phyloP scores from a whole-genome alignment of 2,329 filamentous ascomycete genomes.

The Dothistroma septosporum region DNA sequence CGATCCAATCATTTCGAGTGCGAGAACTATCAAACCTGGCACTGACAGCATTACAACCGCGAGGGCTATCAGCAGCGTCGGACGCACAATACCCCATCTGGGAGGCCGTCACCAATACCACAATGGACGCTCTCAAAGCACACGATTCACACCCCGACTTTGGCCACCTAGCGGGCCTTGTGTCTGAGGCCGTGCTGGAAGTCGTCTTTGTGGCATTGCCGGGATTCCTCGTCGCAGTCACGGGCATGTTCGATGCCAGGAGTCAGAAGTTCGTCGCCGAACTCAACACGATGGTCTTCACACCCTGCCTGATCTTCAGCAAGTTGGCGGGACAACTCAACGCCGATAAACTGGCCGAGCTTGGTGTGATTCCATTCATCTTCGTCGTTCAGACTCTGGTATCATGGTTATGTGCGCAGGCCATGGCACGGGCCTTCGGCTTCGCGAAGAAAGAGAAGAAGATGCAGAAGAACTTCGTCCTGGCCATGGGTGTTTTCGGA shows the following conservation, averaged over 20 bases:
- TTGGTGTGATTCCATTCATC: constrained; percentile 92
- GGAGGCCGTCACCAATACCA: constrained; percentile 32
- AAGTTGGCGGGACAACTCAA: constrained; percentile 94
- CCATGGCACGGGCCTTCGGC: constrained; percentile 69
- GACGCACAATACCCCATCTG: constrained; percentile 27
- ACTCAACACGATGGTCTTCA: constrained; percentile 93
- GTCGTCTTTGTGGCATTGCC: constrained; percentile 93
- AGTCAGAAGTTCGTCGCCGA: constrained; percentile 97
- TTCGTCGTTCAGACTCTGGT: constrained; percentile 83
- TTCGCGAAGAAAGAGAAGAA: constrained; percentile 55
- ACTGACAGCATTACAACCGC: constrained; percentile 39
- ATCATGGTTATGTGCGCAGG: constrained; percentile 71
- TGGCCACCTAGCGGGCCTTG: constrained; percentile 68
- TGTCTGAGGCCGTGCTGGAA: constrained; percentile 92
- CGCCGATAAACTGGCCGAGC: constrained; percentile 80
- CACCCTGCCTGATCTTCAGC: constrained; percentile 93
- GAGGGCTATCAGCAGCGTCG: constrained; percentile 25
- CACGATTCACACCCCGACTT: constrained; percentile 55
- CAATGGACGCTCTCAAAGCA: constrained; percentile 22
- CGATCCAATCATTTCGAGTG: constrained; percentile 45
- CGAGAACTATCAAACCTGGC: constrained; percentile 27
- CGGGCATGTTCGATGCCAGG: constrained; percentile 91
- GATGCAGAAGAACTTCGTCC: constrained; percentile 87
- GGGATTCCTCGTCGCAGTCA: constrained; percentile 83
- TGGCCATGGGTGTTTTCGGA: constrained; percentile 95